A percentile compares a stretch with the other conserved stretches of the same genome.
phyloP scores from a whole-genome alignment of 2,329 filamentous ascomycete species.

The Diaporthe sp. region DNA sequence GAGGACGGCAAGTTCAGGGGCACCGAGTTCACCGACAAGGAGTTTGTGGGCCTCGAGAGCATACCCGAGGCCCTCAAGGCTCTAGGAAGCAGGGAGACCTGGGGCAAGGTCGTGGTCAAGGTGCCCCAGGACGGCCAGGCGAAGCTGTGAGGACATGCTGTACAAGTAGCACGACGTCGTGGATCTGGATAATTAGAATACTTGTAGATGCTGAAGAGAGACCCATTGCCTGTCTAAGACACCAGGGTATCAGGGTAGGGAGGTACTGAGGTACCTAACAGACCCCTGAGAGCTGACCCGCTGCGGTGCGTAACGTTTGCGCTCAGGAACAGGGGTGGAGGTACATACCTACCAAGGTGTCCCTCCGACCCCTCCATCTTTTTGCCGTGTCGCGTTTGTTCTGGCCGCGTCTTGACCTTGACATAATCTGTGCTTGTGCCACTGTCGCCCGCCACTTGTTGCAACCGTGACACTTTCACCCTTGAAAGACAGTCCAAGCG shows the following conservation, averaged over 20 bases:
- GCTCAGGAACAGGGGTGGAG: conserved; percentile 11
- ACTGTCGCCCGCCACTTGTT: conserved; percentile 5
- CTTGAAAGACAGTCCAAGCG: conserved; percentile 2
- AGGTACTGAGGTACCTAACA: not conserved
- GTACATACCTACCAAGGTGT: conserved; percentile 3
- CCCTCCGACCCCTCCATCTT: conserved; percentile 33
- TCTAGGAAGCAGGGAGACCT: conserved; percentile 85
- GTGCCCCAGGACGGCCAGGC: conserved; percentile 77
- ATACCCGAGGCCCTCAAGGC: conserved; percentile 83
- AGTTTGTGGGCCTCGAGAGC: conserved; percentile 85
- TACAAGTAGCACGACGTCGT: not conserved
- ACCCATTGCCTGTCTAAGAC: not conserved
- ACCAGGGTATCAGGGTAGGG: not conserved
- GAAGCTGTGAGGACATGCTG: conserved; percentile 61
- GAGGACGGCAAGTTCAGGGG: conserved; percentile 83
- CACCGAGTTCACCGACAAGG: conserved; percentile 85
- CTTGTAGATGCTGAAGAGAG: not conserved
- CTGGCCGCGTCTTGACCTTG: conserved; percentile 27
- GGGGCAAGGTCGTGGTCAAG: conserved; percentile 96
- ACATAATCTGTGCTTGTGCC: conserved; percentile 31
- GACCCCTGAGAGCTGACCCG: conserved; percentile 13
- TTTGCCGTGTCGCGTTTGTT: conserved; percentile 29
- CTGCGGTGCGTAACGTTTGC: not conserved
- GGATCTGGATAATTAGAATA: not conserved
- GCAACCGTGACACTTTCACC: conserved; percentile 6